A percentile compares a stretch with the other conserved stretches of the same genome.
Evolutionary conservation across 108 stramenopile species (phyloP).

Genomic region (Aurantiochytrium sp.): DNA sequence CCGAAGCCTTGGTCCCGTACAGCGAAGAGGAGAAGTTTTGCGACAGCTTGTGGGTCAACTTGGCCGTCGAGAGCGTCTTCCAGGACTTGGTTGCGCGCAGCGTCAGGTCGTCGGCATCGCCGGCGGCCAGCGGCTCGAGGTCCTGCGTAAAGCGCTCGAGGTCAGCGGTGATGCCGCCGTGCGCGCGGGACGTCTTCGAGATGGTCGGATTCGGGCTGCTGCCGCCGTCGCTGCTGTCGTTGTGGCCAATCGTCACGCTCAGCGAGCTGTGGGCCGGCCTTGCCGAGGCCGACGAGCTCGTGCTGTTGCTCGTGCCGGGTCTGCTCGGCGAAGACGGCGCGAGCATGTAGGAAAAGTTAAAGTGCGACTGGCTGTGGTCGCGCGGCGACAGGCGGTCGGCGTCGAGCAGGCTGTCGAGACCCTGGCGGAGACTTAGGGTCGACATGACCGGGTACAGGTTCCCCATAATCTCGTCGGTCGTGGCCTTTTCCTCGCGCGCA

Average conservation of each 20-base stretch:
- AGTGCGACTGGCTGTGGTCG: not conserved
- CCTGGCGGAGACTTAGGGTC: not conserved
- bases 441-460: conserved; percentile 22
- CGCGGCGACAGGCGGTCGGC: not conserved
- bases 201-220: not conserved
- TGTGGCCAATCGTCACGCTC: not conserved
- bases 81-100: not conserved
- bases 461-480: not conserved
- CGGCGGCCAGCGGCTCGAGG: not conserved
- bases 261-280: not conserved
- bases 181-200: not conserved
- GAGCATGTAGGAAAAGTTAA: not conserved
- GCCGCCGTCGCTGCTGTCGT: not conserved
- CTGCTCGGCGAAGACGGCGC: not conserved
- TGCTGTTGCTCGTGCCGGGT: not conserved
- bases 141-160: conserved; percentile 26
- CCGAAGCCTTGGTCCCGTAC: not conserved
- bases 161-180: not conserved
- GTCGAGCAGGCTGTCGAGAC: conserved; percentile 12
- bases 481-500: not conserved
- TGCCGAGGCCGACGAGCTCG: not conserved
- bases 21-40: not conserved
- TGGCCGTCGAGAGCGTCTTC: not conserved
- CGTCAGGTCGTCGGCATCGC: not conserved
- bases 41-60: not conserved